A percentile compares a stretch with the other conserved stretches of the same genome.
phyloP scores from a whole-genome alignment of 768 basidiomycete species.

The Cantharellus anzutake region DNA sequence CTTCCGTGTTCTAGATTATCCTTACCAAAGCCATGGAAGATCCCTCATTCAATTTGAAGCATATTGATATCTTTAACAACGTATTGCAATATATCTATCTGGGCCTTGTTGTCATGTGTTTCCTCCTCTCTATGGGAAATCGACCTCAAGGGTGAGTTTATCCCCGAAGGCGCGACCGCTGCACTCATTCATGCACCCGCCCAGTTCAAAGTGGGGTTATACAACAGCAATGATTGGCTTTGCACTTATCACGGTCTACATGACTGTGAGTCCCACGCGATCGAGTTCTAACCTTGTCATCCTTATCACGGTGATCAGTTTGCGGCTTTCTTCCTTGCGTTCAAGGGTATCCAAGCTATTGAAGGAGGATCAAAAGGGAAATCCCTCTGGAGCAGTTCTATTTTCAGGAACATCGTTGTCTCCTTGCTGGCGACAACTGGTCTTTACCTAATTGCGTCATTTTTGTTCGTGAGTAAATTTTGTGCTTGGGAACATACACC shows the following conservation, averaged over 20 bases:
- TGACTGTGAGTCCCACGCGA: constrained; percentile 47
- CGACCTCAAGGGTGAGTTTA: constrained; percentile 54
- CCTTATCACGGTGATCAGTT: constrained; percentile 23
- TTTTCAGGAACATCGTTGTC: constrained; percentile 73
- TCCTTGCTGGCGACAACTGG: constrained; percentile 79
- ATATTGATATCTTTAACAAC: constrained; percentile 50
- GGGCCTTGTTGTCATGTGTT: constrained; percentile 71
- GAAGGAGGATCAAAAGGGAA: constrained; percentile 23
- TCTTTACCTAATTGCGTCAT: constrained; percentile 62
- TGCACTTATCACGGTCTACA: constrained; percentile 83
- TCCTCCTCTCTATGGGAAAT: constrained; percentile 76
- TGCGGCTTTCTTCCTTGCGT: constrained; percentile 63
- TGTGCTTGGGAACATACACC: background rate
- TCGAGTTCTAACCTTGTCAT: background rate
- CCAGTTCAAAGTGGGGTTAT: constrained; percentile 56
- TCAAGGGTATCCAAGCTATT: constrained; percentile 56
- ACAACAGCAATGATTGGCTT: constrained; percentile 75
- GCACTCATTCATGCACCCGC: background rate
- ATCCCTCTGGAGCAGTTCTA: constrained; percentile 52
- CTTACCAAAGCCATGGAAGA: constrained; percentile 60
- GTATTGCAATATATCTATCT: constrained; percentile 77
- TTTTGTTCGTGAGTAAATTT: constrained; percentile 55
- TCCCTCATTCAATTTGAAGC: constrained; percentile 29
- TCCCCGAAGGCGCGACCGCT: background rate
- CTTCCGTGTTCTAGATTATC: constrained; percentile 22